These are phyloP conservation scores for Cyberlindnera xishuangbannaensis DNA, from an alignment of 805 yeast species.

Conservation along the genomic window DNA sequence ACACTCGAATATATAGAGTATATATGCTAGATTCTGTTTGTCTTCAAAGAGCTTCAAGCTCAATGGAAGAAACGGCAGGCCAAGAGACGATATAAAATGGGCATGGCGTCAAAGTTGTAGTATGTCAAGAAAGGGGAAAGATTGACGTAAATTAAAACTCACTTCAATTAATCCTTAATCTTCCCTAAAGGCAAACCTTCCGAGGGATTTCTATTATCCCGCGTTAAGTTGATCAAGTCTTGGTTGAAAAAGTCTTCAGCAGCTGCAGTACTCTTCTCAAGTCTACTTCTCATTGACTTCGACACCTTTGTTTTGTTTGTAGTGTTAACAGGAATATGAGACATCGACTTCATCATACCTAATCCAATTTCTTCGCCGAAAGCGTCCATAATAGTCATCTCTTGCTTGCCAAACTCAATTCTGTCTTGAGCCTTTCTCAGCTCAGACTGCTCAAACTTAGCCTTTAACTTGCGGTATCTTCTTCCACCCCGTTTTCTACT, in stretches of 20 bases:
- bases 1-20: too few species aligned
- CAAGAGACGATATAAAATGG: too few species aligned
- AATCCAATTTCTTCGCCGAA: constrained; percentile 80
- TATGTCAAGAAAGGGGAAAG: too few species aligned
- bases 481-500: constrained; percentile 86
- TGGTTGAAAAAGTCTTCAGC: constrained; percentile 17
- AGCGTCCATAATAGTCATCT: constrained; percentile 52
- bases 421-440: constrained; percentile 77
- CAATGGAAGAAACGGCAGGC: too few species aligned
- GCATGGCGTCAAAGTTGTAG: too few species aligned
- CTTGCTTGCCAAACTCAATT: constrained; percentile 75
- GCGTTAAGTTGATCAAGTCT: constrained; percentile 19
- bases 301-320: constrained; percentile 55
- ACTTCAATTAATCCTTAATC: too few species aligned
- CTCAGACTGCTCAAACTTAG: constrained; percentile 76
- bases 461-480: constrained; percentile 71
- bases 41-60: too few species aligned
- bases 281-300: constrained; percentile 51
- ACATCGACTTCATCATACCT: constrained; percentile 49
- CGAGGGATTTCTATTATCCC: too few species aligned
- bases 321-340: constrained; percentile 29
- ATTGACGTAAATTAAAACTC: too few species aligned
- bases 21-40: too few species aligned
- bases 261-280: constrained; percentile 19
- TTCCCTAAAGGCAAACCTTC: too few species aligned